Percentiles rank a stretch among this genome's conserved stretches.
Conservation (phyloP, 768 basidiomycete species). For the Dioszegia hungarica region DNA sequence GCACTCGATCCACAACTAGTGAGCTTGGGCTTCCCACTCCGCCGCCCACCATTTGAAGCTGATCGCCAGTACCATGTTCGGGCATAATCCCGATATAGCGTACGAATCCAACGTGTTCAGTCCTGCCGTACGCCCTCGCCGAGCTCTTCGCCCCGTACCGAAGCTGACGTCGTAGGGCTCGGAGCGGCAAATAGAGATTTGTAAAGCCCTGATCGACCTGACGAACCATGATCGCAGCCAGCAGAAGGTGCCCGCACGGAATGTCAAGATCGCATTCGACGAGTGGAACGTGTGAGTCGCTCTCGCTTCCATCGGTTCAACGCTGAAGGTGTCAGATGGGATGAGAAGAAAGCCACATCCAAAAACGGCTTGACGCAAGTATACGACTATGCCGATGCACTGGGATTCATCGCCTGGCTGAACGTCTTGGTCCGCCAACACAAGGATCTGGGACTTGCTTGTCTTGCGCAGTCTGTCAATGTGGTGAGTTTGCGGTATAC, state of each 20-base stretch:
- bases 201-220: constrained; percentile 54
- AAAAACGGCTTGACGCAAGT: constrained; percentile 56
- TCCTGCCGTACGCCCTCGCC: constrained; percentile 48
- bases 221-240: constrained; percentile 35
- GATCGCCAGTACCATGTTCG: constrained; percentile 33
- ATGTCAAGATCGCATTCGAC: constrained; percentile 52
- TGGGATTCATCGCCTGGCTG: constrained; percentile 59
- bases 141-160: no score
- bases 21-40: no score
- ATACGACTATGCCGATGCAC: constrained; percentile 56
- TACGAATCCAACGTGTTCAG: constrained; percentile 58
- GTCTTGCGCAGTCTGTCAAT: constrained; percentile 56
- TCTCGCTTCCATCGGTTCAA: no score
- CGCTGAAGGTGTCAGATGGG: constrained; percentile 13
- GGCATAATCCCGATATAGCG: constrained; percentile 21
- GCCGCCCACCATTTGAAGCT: no score
- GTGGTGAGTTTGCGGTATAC: constrained; percentile 14
- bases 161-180: background rate
- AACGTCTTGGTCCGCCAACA: constrained; percentile 60
- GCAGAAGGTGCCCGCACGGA: background rate
- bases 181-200: constrained; percentile 53
- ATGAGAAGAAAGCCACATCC: constrained; percentile 51
- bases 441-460: constrained; percentile 59
- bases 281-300: constrained; percentile 31
- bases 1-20: constrained; percentile 52